Evolutionary conservation across 331 rosid genomes (phyloP).

Genomic region (Arachis monticola): DNA sequence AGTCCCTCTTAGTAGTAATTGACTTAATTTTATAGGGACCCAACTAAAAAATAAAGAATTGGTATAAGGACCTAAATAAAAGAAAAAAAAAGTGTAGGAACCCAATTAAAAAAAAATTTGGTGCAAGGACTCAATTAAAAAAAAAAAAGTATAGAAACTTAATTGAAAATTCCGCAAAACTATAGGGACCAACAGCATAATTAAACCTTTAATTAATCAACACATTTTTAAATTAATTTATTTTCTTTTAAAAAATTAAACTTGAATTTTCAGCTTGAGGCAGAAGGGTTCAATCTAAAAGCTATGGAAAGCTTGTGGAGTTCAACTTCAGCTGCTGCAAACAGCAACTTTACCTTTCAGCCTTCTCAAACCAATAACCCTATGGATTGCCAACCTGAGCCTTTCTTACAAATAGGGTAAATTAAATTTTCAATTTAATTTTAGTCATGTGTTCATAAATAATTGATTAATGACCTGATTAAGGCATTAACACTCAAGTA

Average conservation of each 20-base stretch:
- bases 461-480: neutral
- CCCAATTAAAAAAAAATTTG: too few relatives aligned
- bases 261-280: slow-evolving; percentile 61
- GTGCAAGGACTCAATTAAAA: too few relatives aligned
- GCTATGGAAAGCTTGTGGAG: slow-evolving; percentile 70
- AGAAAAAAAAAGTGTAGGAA: too few relatives aligned
- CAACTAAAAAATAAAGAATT: too few relatives aligned
- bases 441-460: neutral
- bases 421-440: neutral
- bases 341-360: slow-evolving; percentile 55
- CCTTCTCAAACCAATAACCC: slow-evolving; percentile 55
- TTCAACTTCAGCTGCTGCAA: slow-evolving; percentile 55
- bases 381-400: slow-evolving; percentile 63
- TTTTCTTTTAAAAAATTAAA: neutral
- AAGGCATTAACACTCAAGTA: neutral
- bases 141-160: too few relatives aligned
- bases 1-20: too few relatives aligned
- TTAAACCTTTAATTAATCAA: slow-evolving; percentile 7
- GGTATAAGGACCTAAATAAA: too few relatives aligned
- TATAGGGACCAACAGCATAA: too few relatives aligned
- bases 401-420: slow-evolving; percentile 84
- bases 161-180: too few relatives aligned
- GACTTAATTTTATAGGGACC: too few relatives aligned
- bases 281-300: slow-evolving; percentile 68
- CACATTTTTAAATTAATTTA: neutral